These are phyloP conservation scores for Chaetomidium leptoderma DNA, from an alignment of 495 filamentous ascomycete genomes.

Conservation along the genomic window DNA sequence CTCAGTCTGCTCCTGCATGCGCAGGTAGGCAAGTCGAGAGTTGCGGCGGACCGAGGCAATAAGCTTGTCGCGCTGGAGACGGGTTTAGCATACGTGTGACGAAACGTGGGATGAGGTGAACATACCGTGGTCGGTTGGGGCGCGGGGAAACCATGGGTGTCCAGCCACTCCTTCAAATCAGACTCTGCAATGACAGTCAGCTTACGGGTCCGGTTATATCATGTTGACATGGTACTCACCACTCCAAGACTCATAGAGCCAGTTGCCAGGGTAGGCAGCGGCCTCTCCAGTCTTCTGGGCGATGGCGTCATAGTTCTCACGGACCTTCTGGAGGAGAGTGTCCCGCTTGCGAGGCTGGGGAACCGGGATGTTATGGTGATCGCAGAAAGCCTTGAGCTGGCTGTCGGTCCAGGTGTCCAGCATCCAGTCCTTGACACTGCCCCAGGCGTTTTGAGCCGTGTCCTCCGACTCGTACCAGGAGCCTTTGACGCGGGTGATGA, in stretches of 20 bases:
- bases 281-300: slow-evolving; percentile 84
- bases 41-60: slow-evolving; percentile 89
- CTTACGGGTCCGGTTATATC: not conserved
- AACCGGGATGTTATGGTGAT: slow-evolving; percentile 78
- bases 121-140: slow-evolving; percentile 70
- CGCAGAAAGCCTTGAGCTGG: slow-evolving; percentile 87
- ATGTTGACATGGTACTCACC: slow-evolving; percentile 40
- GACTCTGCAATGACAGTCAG: slow-evolving; percentile 50
- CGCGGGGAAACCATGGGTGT: slow-evolving; percentile 80
- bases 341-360: slow-evolving; percentile 86
- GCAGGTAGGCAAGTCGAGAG: slow-evolving; percentile 70
- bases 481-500: slow-evolving; percentile 63
- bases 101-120: not conserved
- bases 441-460: slow-evolving; percentile 62
- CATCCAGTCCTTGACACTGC: slow-evolving; percentile 80
- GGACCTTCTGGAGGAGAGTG: slow-evolving; percentile 67
- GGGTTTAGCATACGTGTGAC: slow-evolving; percentile 2
- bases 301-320: slow-evolving; percentile 73
- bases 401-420: slow-evolving; percentile 73
- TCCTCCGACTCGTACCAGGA: slow-evolving; percentile 75
- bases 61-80: slow-evolving; percentile 67
- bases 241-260: slow-evolving; percentile 87
- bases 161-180: slow-evolving; percentile 69
- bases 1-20: slow-evolving; percentile 53
- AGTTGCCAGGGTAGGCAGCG: slow-evolving; percentile 83